These are phyloP conservation scores for Scutellaria barbata DNA, from an alignment of 257 asterid genomes.

Conservation along the genomic window DNA sequence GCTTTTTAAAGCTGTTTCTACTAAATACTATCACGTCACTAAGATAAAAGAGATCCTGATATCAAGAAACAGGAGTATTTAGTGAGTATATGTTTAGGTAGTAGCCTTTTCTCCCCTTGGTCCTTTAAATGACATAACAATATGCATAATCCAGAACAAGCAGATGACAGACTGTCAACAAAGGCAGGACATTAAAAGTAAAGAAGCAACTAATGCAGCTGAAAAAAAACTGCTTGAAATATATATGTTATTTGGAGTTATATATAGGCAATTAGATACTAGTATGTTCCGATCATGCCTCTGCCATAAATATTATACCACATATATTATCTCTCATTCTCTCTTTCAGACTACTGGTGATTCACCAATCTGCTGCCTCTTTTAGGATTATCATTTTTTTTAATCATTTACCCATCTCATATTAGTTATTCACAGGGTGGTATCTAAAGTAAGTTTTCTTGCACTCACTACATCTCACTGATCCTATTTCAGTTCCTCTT, in stretches of 20 bases:
- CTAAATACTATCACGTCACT: constrained; percentile 21
- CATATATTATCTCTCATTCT: neutral
- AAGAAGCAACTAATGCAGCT: constrained; percentile 3
- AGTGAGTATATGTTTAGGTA: neutral
- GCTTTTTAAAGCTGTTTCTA: constrained; percentile 17
- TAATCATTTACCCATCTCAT: neutral
- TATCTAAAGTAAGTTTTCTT: neutral
- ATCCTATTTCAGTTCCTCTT: constrained; percentile 19
- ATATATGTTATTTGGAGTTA: neutral
- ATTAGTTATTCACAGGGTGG: neutral
- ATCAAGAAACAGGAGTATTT: neutral
- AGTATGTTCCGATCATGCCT: neutral
- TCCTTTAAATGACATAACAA: constrained; percentile 6
- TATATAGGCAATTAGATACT: constrained; percentile 1
- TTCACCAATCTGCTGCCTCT: neutral
- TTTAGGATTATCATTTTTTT: too few relatives aligned
- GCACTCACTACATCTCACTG: neutral
- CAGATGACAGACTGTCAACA: neutral
- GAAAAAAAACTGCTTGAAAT: neutral
- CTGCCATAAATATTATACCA: neutral
- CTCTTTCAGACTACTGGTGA: neutral
- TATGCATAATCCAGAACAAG: constrained; percentile 23
- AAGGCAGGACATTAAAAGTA: neutral
- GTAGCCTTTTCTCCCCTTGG: constrained; percentile 2
- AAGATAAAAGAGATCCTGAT: constrained; percentile 6